Evolutionary conservation across 106 monocot species (phyloP).

Genomic region (Iris macrosiphon): DNA sequence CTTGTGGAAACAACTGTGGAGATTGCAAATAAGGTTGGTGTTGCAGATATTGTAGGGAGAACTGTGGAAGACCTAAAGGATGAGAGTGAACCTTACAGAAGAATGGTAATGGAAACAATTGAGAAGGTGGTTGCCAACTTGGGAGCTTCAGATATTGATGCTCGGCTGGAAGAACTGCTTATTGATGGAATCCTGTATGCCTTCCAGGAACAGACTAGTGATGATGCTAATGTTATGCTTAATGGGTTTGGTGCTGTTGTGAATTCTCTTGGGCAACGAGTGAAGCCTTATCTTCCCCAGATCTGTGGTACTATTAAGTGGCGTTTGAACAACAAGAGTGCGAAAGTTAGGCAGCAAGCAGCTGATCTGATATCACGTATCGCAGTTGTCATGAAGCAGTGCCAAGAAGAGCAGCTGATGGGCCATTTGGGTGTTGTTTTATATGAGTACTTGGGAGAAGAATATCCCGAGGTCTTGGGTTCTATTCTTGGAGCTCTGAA

Average conservation of each 20-base stretch:
- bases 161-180: conserved; percentile 81
- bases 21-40: conserved; percentile 96
- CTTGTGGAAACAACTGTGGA: conserved; percentile 96
- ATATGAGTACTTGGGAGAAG: conserved; percentile 95
- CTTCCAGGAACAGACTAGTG: conserved; percentile 95
- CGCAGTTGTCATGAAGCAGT: conserved; percentile 98
- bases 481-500: conserved; percentile 93
- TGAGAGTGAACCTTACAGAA: conserved; percentile 94
- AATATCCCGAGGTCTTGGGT: conserved; percentile 94
- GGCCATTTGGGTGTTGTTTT: conserved; percentile 92
- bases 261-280: conserved; percentile 90
- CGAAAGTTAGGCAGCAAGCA: conserved; percentile 96
- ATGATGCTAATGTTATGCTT: conserved; percentile 99
- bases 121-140: conserved; percentile 95
- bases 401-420: conserved; percentile 91
- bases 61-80: conserved; percentile 95
- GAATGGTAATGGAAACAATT: conserved; percentile 99
- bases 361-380: conserved; percentile 95
- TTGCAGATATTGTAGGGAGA: conserved; percentile 93
- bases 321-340: conserved; percentile 92
- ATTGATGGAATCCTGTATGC: conserved; percentile 98
- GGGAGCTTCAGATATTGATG: conserved; percentile 95
- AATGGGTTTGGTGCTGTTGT: conserved; percentile 99
- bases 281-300: conserved; percentile 94
- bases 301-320: conserved; percentile 99